Base-by-base conservation (phyloP, 805 yeast genomes). In the Monosporozyma solicola region DNA sequence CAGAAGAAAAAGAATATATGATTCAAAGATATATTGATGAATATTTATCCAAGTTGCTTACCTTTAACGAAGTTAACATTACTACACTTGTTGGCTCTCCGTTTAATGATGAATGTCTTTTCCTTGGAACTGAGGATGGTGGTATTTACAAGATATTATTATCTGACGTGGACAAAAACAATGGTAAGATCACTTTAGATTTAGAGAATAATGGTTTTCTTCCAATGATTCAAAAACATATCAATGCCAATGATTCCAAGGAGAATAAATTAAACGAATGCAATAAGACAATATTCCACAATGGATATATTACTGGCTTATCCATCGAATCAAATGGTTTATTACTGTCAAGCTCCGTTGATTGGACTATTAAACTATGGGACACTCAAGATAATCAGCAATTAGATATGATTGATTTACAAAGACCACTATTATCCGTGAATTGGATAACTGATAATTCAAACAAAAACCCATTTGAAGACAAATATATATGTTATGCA, bases 291-390 rank as follows among this genome's bases (percentile, higher is more conserved):
- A 37, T 58, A 8, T 64, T 62, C 55, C 68, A 64, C 51, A 52
- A 61, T 5, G 55, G 59, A 15, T 59, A 56, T 5, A 56, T 64
- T 10, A 57, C 63, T 5, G 56, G 56, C 1, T 50, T 64, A 22
- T 43, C 50, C 3, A 49, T 49, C n/a, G 56, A 58, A 51, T 33
- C 33, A 2, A 50, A 55, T 3, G 64, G 58, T 2, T 44, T 61
- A 31, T 48, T 64, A 22, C 32, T 61, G 24, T 61, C 66, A 2
- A 53, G 59, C 16, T 59, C 65, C 10, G 41, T 63, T 22, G 68
- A 64, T 46, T 63, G 68, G 64, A 57, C 57, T 10, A 55, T 61
- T 48, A 50, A 49, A 15, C 35, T 64, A n/a, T 64, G 66, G 66
- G 67, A 64, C 47, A 58, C 59, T 1, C 27, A 44, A 15, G 50